A percentile compares a stretch with the other conserved stretches of the same genome.
Evolutionary conservation across 2,329 filamentous ascomycete species (phyloP).

Genomic region (Ilyonectria robusta): DNA sequence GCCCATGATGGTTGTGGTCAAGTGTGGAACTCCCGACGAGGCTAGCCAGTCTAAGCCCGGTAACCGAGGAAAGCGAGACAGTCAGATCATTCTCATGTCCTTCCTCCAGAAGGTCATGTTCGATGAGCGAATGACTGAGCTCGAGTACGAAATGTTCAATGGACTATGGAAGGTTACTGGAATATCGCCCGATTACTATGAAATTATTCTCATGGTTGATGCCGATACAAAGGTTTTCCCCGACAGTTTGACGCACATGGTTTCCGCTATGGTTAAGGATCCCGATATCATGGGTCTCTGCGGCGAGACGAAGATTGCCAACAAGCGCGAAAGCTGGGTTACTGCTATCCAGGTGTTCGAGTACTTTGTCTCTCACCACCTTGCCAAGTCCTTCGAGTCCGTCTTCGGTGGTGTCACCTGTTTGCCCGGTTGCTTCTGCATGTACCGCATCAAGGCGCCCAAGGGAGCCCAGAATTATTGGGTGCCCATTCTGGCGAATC

Average conservation of each 20-base stretch:
- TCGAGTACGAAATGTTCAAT: constrained; percentile 99
- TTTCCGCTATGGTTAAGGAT: constrained; percentile 98
- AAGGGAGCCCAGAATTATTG: constrained; percentile 99
- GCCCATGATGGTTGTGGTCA: constrained; percentile 97
- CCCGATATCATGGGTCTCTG: constrained; percentile 99
- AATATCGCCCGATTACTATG: constrained; percentile 98
- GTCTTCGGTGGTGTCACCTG: constrained; percentile 99
- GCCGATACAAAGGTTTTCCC: constrained; percentile 99
- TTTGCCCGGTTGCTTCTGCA: constrained; percentile 98
- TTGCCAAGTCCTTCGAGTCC: constrained; percentile 97
- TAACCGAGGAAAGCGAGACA: constrained; percentile 98
- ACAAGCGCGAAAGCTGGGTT: constrained; percentile 95
- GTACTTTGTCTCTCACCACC: constrained; percentile 98
- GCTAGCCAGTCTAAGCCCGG: constrained; percentile 86
- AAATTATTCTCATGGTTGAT: constrained; percentile 98
- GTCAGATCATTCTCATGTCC: constrained; percentile 99
- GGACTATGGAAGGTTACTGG: constrained; percentile 98
- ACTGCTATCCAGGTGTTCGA: constrained; percentile 99
- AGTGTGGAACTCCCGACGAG: constrained; percentile 94
- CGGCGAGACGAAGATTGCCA: constrained; percentile 99
- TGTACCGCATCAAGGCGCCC: constrained; percentile 99
- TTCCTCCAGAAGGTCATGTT: constrained; percentile 99
- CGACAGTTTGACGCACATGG: constrained; percentile 98
- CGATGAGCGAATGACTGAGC: constrained; percentile 98
- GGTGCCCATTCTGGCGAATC: constrained; percentile 98